These are phyloP conservation scores for Trametes maxima DNA, from an alignment of 768 basidiomycete species.

Conservation along the genomic window DNA sequence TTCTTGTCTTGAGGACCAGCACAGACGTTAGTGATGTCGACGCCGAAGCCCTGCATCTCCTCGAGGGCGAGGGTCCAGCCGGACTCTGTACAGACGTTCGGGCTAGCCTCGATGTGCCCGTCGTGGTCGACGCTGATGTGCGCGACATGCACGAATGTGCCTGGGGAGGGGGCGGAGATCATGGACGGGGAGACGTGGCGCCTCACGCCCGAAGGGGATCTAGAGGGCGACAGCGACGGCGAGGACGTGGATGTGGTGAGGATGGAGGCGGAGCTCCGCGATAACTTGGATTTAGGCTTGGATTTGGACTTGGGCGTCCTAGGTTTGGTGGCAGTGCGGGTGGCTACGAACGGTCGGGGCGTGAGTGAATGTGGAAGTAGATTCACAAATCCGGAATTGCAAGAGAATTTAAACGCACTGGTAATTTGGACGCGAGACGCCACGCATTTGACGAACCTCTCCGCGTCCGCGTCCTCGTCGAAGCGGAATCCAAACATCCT, in stretches of 20 bases:
- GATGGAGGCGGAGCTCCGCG: neutral
- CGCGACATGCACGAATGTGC: slow-evolving; percentile 67
- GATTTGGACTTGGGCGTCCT: neutral
- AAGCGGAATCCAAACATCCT: slow-evolving; percentile 60
- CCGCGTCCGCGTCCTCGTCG: slow-evolving; percentile 62
- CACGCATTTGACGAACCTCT: slow-evolving; percentile 62
- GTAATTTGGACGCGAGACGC: slow-evolving; percentile 50
- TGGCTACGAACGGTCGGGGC: slow-evolving; percentile 5
- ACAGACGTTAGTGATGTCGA: slow-evolving; percentile 5
- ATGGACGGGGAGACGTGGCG: slow-evolving; percentile 40
- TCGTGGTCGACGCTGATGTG: slow-evolving; percentile 61
- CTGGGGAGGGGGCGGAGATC: slow-evolving; percentile 60
- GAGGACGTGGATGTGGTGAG: neutral
- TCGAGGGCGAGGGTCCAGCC: slow-evolving; percentile 48
- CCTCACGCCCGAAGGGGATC: neutral
- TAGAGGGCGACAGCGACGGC: neutral
- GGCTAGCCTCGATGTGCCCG: slow-evolving; percentile 55
- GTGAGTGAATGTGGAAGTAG: neutral
- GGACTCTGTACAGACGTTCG: slow-evolving; percentile 53
- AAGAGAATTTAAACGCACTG: slow-evolving; percentile 29
- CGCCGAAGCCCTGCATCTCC: slow-evolving; percentile 45
- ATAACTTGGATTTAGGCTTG: too few species aligned
- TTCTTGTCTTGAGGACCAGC: slow-evolving; percentile 4
- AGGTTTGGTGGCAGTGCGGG: slow-evolving; percentile 5
- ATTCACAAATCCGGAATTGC: neutral